phyloP scores from a whole-genome alignment of 164 flowering plant genomes.

The Platanus orientalis region DNA sequence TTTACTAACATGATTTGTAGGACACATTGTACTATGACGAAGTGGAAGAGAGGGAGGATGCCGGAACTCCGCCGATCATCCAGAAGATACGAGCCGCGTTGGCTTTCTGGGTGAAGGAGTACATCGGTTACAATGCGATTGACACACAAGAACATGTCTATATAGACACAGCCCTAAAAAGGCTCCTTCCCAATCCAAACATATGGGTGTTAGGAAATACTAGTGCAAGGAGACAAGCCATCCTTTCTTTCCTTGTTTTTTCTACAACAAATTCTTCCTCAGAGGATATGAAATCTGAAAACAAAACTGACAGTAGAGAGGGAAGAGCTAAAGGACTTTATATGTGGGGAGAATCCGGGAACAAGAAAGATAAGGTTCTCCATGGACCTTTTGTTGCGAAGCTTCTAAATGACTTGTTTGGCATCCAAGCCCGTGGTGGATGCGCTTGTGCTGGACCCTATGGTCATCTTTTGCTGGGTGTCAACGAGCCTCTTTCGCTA shows the following conservation, averaged over 20 bases:
- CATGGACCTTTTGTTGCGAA: constrained; percentile 70
- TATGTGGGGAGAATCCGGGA: constrained; percentile 46
- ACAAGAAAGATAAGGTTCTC: constrained; percentile 53
- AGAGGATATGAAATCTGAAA: background rate
- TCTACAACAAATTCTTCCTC: constrained; percentile 27
- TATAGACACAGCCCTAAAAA: constrained; percentile 45
- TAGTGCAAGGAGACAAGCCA: constrained; percentile 44
- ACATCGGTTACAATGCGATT: constrained; percentile 56
- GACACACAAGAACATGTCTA: constrained; percentile 33
- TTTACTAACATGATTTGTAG: constrained; percentile 25
- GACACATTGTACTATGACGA: constrained; percentile 64
- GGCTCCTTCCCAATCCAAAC: constrained; percentile 51
- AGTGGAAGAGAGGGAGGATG: constrained; percentile 80
- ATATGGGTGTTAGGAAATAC: constrained; percentile 61
- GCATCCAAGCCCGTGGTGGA: constrained; percentile 84
- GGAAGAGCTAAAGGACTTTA: constrained; percentile 7
- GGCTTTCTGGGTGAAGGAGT: constrained; percentile 83
- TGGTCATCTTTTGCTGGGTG: constrained; percentile 54
- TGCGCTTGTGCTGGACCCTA: constrained; percentile 94
- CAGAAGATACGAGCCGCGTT: constrained; percentile 67
- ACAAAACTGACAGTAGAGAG: too few relatives aligned
- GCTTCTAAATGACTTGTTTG: constrained; percentile 83
- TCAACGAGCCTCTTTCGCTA: constrained; percentile 36
- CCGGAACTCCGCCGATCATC: constrained; percentile 72
- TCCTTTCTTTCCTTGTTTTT: constrained; percentile 65